Conservation (phyloP, 2,329 filamentous ascomycete genomes). For the Hymenoscyphus fraxineus region DNA sequence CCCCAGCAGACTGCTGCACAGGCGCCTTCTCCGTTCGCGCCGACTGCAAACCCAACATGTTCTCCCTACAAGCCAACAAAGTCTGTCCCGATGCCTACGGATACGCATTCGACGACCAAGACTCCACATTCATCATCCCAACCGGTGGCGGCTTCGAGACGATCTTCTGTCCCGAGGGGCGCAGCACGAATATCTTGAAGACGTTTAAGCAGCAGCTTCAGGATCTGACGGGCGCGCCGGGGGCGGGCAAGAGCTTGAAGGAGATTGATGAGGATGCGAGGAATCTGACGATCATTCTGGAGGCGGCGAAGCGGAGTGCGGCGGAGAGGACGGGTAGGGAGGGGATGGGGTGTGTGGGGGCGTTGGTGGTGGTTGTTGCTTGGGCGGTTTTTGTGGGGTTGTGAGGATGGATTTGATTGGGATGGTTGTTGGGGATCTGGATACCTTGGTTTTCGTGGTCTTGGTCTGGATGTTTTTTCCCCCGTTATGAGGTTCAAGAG, state of each 20-base stretch:
- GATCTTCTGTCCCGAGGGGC: conserved; percentile 66
- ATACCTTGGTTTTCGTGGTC: too few relatives aligned
- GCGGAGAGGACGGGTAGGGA: conserved; percentile 17
- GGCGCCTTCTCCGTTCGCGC: conserved; percentile 61
- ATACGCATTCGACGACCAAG: conserved; percentile 61
- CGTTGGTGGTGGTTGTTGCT: conserved; percentile 30
- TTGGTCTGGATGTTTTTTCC: too few relatives aligned
- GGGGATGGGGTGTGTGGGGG: conserved; percentile 24
- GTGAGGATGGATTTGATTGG: neutral
- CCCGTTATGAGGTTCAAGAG: too few relatives aligned
- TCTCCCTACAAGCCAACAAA: conserved; percentile 65
- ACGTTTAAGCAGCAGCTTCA: conserved; percentile 49
- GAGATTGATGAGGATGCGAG: conserved; percentile 35
- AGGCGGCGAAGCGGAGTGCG: conserved; percentile 15
- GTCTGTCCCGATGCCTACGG: conserved; percentile 84
- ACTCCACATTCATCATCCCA: conserved; percentile 59
- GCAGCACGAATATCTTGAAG: conserved; percentile 56
- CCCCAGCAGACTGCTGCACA: conserved; percentile 70
- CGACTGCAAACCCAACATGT: conserved; percentile 63
- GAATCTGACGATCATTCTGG: conserved; percentile 35
- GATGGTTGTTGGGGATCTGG: too few relatives aligned
- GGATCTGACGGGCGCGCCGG: conserved; percentile 43
- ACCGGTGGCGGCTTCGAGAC: conserved; percentile 73
- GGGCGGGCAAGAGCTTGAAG: conserved; percentile 31
- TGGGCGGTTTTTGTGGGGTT: conserved; percentile 20